A percentile compares a stretch with the other conserved stretches of the same genome.
Conservation (phyloP, 352 stramenopile genomes). For the Globisporangium sylvaticum region DNA sequence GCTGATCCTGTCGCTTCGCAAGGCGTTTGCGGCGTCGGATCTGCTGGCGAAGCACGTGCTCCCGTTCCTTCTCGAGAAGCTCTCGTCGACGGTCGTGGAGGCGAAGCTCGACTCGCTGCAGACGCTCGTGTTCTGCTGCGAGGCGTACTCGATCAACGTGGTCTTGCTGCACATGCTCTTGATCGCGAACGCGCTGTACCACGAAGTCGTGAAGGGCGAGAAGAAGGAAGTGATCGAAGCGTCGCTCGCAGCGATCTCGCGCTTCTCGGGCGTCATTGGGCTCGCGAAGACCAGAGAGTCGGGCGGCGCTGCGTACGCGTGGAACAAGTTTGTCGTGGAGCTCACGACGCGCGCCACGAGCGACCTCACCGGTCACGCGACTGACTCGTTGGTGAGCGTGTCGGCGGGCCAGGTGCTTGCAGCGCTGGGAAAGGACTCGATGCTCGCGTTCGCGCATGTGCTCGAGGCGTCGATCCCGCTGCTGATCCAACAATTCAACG, state of each 20-base stretch:
- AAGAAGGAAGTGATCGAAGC: conserved; percentile 77
- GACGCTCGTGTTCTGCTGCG: conserved; percentile 80
- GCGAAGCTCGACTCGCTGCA: conserved; percentile 79
- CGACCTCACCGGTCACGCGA: conserved; percentile 65
- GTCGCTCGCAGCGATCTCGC: conserved; percentile 56
- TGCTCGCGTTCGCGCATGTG: conserved; percentile 64
- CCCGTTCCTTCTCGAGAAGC: conserved; percentile 87
- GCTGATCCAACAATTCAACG: conserved; percentile 58
- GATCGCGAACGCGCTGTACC: conserved; percentile 67
- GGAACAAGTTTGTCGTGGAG: conserved; percentile 84
- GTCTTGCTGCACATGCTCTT: conserved; percentile 65
- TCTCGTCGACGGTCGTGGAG: conserved; percentile 69
- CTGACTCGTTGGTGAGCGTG: conserved; percentile 77
- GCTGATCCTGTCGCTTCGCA: conserved; percentile 73
- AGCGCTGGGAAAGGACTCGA: conserved; percentile 62
- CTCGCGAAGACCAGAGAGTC: conserved; percentile 51
- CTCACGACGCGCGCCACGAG: conserved; percentile 59
- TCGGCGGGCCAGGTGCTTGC: conserved; percentile 69
- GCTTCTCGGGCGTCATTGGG: conserved; percentile 58
- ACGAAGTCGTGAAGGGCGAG: conserved; percentile 81
- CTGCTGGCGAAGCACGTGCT: conserved; percentile 76
- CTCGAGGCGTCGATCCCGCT: conserved; percentile 58
- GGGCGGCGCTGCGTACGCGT: conserved; percentile 65
- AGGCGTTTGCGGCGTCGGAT: conserved; percentile 75
- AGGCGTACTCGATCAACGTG: conserved; percentile 78